phyloP scores from a whole-genome alignment of 1,284 basidiomycete genomes.

The Puccinia polysora region DNA sequence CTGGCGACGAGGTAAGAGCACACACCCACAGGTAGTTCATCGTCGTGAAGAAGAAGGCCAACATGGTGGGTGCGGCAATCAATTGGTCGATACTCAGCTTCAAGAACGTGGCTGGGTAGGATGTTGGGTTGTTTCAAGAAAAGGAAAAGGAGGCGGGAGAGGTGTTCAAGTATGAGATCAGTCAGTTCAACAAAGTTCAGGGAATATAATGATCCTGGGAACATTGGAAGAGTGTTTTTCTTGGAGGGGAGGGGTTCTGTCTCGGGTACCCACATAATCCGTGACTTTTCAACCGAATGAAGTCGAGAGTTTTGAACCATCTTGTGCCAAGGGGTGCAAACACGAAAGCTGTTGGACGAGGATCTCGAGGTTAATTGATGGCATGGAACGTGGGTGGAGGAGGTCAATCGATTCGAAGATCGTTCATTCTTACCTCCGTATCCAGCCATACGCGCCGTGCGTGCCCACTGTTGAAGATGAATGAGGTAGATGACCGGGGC shows the following conservation, averaged over 20 bases:
- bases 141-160: not conserved
- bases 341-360: slow-evolving; percentile 10
- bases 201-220: not conserved
- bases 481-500: not conserved
- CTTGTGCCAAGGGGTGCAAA: slow-evolving; percentile 40
- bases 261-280: slow-evolving; percentile 10
- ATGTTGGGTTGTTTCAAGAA: not conserved
- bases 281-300: slow-evolving; percentile 31
- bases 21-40: slow-evolving; percentile 38
- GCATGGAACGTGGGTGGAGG: no score
- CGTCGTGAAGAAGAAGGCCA: slow-evolving; percentile 40
- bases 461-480: slow-evolving; percentile 28
- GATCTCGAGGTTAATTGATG: not conserved
- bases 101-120: slow-evolving; percentile 21
- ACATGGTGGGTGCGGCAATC: slow-evolving; percentile 40
- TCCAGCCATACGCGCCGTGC: slow-evolving; percentile 26
- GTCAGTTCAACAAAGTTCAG: not conserved
- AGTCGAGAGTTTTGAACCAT: slow-evolving; percentile 42
- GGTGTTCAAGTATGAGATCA: not conserved
- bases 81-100: slow-evolving; percentile 38
- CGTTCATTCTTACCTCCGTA: slow-evolving; percentile 39
- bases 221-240: not conserved
- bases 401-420: not conserved
- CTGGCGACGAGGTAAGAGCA: not conserved
- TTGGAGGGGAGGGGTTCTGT: not conserved